Conservation (phyloP, 371 early-diverging fungal genomes). For the Apophysomyces ossiformis region DNA sequence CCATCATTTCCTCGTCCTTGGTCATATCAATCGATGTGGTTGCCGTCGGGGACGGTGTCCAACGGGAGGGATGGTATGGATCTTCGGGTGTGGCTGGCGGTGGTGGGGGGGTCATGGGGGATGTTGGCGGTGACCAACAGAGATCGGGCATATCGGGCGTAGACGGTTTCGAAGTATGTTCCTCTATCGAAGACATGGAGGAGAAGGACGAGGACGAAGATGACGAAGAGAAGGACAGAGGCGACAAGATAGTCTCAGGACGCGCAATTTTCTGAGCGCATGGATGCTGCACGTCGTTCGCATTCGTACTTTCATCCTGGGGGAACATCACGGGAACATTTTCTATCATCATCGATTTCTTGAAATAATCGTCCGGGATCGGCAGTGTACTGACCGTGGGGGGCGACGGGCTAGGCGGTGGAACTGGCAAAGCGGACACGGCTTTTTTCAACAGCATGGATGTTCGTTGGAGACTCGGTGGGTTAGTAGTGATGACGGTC, state of each 20-base stretch:
- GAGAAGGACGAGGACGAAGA: slow-evolving; percentile 26
- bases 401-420: slow-evolving; percentile 1
- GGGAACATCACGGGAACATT: slow-evolving; percentile 11
- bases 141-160: slow-evolving; percentile 1
- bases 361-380: slow-evolving; percentile 11
- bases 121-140: slow-evolving; percentile 21
- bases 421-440: background rate
- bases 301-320: background rate
- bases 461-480: slow-evolving; percentile 14
- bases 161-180: slow-evolving; percentile 15
- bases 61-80: slow-evolving; percentile 7
- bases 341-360: background rate
- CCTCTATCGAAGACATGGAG: slow-evolving; percentile 20
- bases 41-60: slow-evolving; percentile 14
- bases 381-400: background rate
- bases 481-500: background rate
- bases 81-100: slow-evolving; percentile 18
- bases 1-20: slow-evolving; percentile 1
- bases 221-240: slow-evolving; percentile 23
- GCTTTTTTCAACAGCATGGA: slow-evolving; percentile 33
- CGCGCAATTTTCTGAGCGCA: background rate
- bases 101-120: slow-evolving; percentile 21
- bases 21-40: background rate
- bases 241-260: slow-evolving; percentile 5
- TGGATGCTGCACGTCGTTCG: slow-evolving; percentile 1